These are phyloP conservation scores for Rosa hybrid DNA, from an alignment of 331 rosid species.

Conservation along the genomic window DNA sequence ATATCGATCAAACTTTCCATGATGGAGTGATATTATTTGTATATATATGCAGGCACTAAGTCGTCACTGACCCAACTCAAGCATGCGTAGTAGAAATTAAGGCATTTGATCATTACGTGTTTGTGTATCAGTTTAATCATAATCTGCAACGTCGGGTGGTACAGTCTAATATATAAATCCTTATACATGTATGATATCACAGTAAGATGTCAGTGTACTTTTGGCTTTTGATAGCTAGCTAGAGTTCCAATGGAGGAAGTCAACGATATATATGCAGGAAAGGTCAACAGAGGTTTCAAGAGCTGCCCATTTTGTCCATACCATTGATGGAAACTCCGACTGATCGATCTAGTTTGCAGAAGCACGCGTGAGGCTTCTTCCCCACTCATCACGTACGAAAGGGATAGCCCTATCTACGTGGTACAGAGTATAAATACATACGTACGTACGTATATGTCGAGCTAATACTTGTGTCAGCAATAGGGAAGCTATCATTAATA, in stretches of 20 bases:
- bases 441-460: background rate
- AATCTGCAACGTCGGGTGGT: background rate
- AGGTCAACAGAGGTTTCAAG: slow-evolving; percentile 10
- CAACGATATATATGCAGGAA: slow-evolving; percentile 15
- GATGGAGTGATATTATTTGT: background rate
- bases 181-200: background rate
- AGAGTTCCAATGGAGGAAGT: background rate
- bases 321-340: background rate
- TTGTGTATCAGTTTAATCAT: background rate
- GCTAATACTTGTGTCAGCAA: background rate
- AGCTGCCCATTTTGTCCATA: background rate
- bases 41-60: background rate
- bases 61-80: slow-evolving; percentile 1
- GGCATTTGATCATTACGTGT: background rate
- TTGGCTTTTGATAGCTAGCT: background rate
- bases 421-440: too few relatives aligned
- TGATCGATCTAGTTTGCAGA: background rate
- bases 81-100: slow-evolving; percentile 1
- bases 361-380: slow-evolving; percentile 2
- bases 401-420: background rate
- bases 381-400: background rate
- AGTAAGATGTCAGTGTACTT: background rate
- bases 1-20: background rate
- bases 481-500: background rate
- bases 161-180: background rate